These are phyloP conservation scores for Taphrina wiesneri DNA, from an alignment of 1,139 yeast species.

Conservation along the genomic window DNA sequence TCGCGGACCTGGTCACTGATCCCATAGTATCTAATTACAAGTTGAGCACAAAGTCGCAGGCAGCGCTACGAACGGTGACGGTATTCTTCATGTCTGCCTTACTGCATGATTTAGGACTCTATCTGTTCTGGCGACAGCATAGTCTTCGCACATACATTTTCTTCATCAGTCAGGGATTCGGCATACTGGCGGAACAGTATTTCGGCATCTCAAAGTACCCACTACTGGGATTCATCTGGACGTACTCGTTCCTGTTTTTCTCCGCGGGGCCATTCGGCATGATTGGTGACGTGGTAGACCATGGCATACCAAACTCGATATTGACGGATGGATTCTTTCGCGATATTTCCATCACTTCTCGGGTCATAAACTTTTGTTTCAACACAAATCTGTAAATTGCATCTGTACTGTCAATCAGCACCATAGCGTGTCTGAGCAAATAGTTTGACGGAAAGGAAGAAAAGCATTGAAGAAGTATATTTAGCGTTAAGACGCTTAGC, in stretches of 20 bases:
- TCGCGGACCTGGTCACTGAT: neutral
- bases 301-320: neutral
- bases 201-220: neutral
- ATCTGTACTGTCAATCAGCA: neutral
- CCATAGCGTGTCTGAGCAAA: too few species aligned
- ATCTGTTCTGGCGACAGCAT: neutral
- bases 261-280: constrained; percentile 16
- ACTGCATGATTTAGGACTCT: constrained; percentile 16
- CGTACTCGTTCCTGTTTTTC: constrained; percentile 4
- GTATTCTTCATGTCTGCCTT: constrained; percentile 16
- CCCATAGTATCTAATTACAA: neutral
- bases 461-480: too few species aligned
- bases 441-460: too few species aligned
- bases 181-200: neutral
- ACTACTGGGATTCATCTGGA: constrained; percentile 6
- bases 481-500: too few species aligned
- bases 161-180: constrained; percentile 4
- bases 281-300: constrained; percentile 8
- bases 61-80: neutral
- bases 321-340: constrained; percentile 23
- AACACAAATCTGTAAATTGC: neutral
- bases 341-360: constrained; percentile 5
- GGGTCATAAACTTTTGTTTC: neutral
- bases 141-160: constrained; percentile 5
- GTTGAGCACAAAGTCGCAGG: neutral